These are phyloP conservation scores for Acidiella bohemica DNA, from an alignment of 495 filamentous ascomycete genomes.

Conservation along the genomic window DNA sequence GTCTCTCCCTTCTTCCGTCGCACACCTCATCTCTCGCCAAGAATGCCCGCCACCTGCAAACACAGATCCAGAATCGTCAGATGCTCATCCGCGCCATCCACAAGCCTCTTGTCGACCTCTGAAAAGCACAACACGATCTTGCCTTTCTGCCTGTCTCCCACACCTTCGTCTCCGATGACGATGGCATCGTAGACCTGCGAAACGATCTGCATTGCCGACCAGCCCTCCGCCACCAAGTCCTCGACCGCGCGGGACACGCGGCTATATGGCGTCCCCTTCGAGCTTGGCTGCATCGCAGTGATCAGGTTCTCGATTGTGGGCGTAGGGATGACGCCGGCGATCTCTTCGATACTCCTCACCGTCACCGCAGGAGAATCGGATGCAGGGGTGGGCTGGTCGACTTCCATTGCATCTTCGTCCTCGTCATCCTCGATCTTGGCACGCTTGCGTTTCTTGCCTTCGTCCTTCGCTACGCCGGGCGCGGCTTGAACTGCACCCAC, in stretches of 20 bases:
- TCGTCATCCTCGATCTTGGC: conserved; percentile 47
- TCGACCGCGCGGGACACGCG: conserved; percentile 64
- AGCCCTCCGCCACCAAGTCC: conserved; percentile 90
- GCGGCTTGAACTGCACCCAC: conserved; percentile 42
- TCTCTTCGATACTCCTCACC: conserved; percentile 72
- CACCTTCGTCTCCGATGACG: conserved; percentile 61
- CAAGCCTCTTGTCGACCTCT: conserved; percentile 81
- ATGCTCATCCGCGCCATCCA: conserved; percentile 97
- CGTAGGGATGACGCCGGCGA: conserved; percentile 84
- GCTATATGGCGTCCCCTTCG: conserved; percentile 49
- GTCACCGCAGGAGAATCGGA: conserved; percentile 42
- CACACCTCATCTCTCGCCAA: conserved; percentile 40
- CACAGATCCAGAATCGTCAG: conserved; percentile 75
- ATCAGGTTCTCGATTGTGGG: conserved; percentile 53
- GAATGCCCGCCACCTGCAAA: conserved; percentile 62
- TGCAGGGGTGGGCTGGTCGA: conserved; percentile 29
- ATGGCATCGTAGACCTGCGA: conserved; percentile 74
- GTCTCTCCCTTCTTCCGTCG: neutral
- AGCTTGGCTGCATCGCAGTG: conserved; percentile 61
- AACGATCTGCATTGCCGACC: conserved; percentile 88
- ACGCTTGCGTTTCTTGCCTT: conserved; percentile 33
- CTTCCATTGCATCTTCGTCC: conserved; percentile 39
- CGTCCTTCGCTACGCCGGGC: neutral
- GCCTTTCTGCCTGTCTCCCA: conserved; percentile 75
- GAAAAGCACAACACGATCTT: conserved; percentile 82